A percentile compares a stretch with the other conserved stretches of the same genome.
Evolutionary conservation across 2,329 filamentous ascomycete species (phyloP).

Genomic region (Phyllosticta citribraziliensis): DNA sequence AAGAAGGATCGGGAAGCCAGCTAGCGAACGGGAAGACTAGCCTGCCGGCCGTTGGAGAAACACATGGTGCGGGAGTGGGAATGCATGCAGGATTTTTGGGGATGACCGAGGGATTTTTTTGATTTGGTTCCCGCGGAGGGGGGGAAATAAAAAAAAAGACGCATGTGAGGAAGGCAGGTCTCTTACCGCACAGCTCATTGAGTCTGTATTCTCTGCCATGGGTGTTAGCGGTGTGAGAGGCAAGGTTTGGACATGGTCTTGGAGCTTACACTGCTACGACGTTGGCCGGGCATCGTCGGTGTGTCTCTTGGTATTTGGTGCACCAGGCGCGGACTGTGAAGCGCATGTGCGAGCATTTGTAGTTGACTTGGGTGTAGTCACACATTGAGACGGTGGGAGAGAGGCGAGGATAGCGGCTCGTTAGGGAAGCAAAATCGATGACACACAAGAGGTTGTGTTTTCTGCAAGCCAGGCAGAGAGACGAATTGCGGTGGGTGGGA

Average conservation of each 20-base stretch:
- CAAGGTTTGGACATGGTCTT: neutral
- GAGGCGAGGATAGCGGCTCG: neutral
- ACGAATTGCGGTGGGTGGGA: neutral
- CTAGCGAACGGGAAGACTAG: neutral
- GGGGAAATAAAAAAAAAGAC: neutral
- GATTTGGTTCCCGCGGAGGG: neutral
- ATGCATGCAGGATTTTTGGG: neutral
- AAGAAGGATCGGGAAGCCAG: neutral
- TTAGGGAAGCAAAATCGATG: neutral
- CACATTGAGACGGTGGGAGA: slow-evolving; percentile 34
- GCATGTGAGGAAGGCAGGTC: neutral
- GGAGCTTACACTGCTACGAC: slow-evolving; percentile 40
- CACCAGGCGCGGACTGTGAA: slow-evolving; percentile 50
- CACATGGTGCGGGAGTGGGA: neutral
- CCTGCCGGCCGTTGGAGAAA: neutral
- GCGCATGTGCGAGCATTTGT: slow-evolving; percentile 45
- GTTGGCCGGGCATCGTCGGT: slow-evolving; percentile 45
- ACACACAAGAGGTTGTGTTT: neutral
- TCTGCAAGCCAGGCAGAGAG: neutral
- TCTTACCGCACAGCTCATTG: slow-evolving; percentile 38
- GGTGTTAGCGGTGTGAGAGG: neutral
- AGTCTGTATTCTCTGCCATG: slow-evolving; percentile 31
- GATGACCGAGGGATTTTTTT: neutral
- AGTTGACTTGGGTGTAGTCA: slow-evolving; percentile 51
- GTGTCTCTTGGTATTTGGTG: slow-evolving; percentile 43